Base-by-base conservation (phyloP, 805 yeast species). In the Sungouiella blattae region DNA sequence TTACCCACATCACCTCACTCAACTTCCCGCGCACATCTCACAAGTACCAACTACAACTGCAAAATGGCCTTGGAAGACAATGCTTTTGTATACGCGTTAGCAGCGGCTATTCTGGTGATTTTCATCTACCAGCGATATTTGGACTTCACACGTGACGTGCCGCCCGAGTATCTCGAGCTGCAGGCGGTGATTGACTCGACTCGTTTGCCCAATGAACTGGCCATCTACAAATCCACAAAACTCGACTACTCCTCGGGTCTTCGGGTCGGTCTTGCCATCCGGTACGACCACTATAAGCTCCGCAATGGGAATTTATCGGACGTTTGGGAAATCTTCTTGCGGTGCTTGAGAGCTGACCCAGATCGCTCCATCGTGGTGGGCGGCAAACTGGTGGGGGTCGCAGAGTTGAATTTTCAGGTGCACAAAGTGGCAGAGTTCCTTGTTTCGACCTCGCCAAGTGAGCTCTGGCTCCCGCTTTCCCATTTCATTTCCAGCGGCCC, bases 241-340 rank as follows among this genome's bases (percentile, higher is more conserved):
- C 77, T 84, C 21, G 93, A 89, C 15, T 79, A 77, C 52, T 85
- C 87, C 4, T 55, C 75, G 39, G 82, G 85, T 0, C 65, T 88
- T 37, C 68, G 81, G 15, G 73, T 84, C 2, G 94, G 94, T 0
- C 60, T 85, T 36, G 76, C 77, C 30, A 72, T 88, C 16, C 70
- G 86, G 28, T 68, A 67, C 39, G 67, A 73, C 17, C 79, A 76
- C 23, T 83, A 81, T 54, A 75, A 73, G 43, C 53, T 83, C 15
- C 67, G 95, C 47, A 82, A 84, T 54, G 96, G 96, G 3, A 80
- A 77, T 46, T 54, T 87, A 39, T 71, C 75, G 42, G 96, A 87
- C 61, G 53, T 86, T 3, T 86, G 93, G 89, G 74, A 69, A 35
- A 60, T 79, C 11, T 69, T 73, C 8, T 21, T 49, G 41, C 39